These are phyloP conservation scores for Umbelopsis ramanniana DNA, from an alignment of 192 early-diverging fungal species.

Conservation along the genomic window DNA sequence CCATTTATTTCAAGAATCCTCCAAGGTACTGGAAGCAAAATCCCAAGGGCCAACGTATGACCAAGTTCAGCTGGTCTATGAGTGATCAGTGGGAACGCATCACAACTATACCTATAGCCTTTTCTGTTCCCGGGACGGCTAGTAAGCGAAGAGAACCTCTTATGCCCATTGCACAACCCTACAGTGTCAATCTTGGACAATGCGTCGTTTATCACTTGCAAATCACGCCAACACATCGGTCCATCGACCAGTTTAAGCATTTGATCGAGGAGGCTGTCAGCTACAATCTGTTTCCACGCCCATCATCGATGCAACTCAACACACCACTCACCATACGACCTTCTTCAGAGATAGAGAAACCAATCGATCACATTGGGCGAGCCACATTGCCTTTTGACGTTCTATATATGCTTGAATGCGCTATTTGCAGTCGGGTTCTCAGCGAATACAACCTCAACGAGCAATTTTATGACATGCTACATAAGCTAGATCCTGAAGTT, in stretches of 20 bases:
- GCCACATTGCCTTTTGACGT: conserved; percentile 40
- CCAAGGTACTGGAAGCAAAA: conserved; percentile 44
- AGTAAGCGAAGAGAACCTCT: conserved; percentile 28
- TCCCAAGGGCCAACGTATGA: conserved; percentile 4
- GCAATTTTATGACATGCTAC: conserved; percentile 38
- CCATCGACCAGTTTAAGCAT: background rate
- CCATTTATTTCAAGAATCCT: conserved; percentile 46
- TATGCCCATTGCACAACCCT: conserved; percentile 30
- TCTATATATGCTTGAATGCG: conserved; percentile 51
- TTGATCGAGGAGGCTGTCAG: conserved; percentile 37
- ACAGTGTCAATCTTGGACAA: conserved; percentile 42
- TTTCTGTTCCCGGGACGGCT: background rate
- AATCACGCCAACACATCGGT: background rate
- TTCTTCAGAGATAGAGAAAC: conserved; percentile 8
- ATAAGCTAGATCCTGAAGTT: conserved; percentile 25
- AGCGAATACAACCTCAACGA: conserved; percentile 49
- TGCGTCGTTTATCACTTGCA: conserved; percentile 49
- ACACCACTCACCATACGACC: background rate
- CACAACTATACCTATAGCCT: conserved; percentile 35
- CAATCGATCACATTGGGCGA: conserved; percentile 26
- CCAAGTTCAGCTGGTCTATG: conserved; percentile 20
- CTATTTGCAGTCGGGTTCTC: conserved; percentile 43
- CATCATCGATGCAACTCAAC: background rate
- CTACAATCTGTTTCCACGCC: conserved; percentile 37
- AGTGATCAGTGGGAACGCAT: conserved; percentile 38